These are phyloP conservation scores for Colletotrichum chlorophyti DNA, from an alignment of 2,329 filamentous ascomycete species.

Conservation along the genomic window DNA sequence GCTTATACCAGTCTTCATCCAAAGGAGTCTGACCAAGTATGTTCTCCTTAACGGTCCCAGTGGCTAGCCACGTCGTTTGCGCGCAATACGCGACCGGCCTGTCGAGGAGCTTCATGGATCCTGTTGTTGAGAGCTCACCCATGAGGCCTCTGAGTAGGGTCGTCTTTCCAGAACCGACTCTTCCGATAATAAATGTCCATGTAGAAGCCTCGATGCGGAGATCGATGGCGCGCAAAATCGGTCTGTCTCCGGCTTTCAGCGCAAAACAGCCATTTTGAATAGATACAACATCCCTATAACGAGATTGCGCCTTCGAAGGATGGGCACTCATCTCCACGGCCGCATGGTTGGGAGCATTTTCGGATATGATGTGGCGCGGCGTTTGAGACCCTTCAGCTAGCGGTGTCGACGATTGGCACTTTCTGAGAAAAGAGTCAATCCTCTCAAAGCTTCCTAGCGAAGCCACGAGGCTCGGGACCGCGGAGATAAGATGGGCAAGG, in stretches of 20 bases:
- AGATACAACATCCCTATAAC: background rate
- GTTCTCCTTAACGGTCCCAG: constrained; percentile 34
- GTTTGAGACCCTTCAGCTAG: background rate
- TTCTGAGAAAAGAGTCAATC: constrained; percentile 29
- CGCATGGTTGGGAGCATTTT: too few species aligned
- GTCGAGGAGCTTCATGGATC: background rate
- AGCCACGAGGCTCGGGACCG: constrained; percentile 32
- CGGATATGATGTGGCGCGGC: background rate
- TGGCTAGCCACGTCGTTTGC: constrained; percentile 34
- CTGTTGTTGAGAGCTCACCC: constrained; percentile 20
- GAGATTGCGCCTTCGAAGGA: background rate
- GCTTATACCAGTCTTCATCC: constrained; percentile 32
- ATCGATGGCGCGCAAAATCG: constrained; percentile 15
- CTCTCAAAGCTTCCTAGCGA: constrained; percentile 34
- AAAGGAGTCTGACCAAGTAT: constrained; percentile 31
- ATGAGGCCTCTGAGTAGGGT: constrained; percentile 24
- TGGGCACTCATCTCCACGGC: background rate
- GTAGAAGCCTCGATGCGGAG: constrained; percentile 3
- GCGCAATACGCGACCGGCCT: constrained; percentile 31
- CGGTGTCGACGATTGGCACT: background rate
- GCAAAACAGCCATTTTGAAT: constrained; percentile 1
- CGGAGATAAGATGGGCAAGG: constrained; percentile 29
- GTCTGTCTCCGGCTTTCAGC: background rate
- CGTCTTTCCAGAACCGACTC: constrained; percentile 32
- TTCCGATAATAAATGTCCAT: constrained; percentile 29